Evolutionary conservation across 495 filamentous ascomycete species (phyloP).

Genomic region (Tuber magnatum): DNA sequence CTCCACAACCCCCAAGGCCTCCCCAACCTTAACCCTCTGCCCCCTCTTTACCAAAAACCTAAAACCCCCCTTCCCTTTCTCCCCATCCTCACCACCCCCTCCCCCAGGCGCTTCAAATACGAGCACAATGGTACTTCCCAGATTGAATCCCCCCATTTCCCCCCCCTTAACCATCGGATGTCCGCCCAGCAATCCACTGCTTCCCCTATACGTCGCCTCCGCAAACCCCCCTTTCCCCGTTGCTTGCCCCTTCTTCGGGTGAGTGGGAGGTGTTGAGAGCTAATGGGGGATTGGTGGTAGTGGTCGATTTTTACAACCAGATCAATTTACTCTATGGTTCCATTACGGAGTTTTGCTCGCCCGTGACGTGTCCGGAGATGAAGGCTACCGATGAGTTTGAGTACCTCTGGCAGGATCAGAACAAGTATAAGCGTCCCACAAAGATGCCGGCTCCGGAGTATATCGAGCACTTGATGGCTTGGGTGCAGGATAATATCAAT

Average conservation of each 20-base stretch:
- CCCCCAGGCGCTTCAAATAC: conserved; percentile 90
- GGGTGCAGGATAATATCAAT: conserved; percentile 92
- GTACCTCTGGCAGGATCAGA: conserved; percentile 88
- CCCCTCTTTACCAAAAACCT: conserved; percentile 77
- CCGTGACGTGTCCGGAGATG: conserved; percentile 95
- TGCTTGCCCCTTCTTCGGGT: conserved; percentile 18
- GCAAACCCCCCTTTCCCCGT: conserved; percentile 80
- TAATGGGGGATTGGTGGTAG: conserved; percentile 45
- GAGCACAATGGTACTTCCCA: conserved; percentile 90
- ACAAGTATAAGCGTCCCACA: conserved; percentile 81
- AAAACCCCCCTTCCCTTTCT: conserved; percentile 59
- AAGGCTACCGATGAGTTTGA: conserved; percentile 99
- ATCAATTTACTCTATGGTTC: conserved; percentile 98
- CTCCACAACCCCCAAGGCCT: conserved; percentile 67
- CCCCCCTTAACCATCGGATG: conserved; percentile 78
- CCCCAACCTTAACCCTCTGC: conserved; percentile 77
- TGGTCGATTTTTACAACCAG: conserved; percentile 99
- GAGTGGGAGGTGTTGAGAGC: conserved; percentile 13
- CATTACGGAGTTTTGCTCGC: conserved; percentile 98
- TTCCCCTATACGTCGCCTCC: conserved; percentile 79
- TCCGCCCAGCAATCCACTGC: conserved; percentile 69
- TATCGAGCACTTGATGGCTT: conserved; percentile 93
- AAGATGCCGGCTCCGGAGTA: conserved; percentile 97
- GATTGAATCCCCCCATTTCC: conserved; percentile 96
- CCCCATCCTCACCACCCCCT: conserved; percentile 43